Percentiles rank a stretch among this genome's conserved stretches.
Conservation (phyloP, 225 moss, liverwort and hornwort genomes). For the Pseudoscleropodium purum region DNA sequence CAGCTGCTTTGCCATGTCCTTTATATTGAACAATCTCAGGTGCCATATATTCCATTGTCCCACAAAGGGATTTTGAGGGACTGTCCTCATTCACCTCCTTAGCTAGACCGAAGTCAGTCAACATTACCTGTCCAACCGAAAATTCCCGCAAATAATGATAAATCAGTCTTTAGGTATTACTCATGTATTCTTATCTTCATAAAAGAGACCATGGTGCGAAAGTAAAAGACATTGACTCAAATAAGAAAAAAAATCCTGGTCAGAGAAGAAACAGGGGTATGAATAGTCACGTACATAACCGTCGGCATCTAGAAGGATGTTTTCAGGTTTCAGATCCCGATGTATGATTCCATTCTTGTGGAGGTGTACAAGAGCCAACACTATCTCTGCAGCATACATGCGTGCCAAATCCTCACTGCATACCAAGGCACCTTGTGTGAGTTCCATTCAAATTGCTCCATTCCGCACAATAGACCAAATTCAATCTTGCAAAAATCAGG, state of each 20-base stretch:
- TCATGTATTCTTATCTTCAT: not conserved
- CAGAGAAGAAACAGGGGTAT: not conserved
- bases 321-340: slow-evolving; percentile 95
- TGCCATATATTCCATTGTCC: slow-evolving; percentile 98
- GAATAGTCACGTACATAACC: slow-evolving; percentile 63
- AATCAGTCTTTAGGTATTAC: not conserved
- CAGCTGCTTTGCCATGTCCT: slow-evolving; percentile 87
- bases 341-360: slow-evolving; percentile 90
- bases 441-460: not conserved
- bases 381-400: slow-evolving; percentile 92
- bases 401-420: slow-evolving; percentile 81
- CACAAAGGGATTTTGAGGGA: slow-evolving; percentile 90
- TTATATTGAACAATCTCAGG: slow-evolving; percentile 85
- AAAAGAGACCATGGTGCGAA: not conserved
- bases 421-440: not conserved
- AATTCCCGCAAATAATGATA: not conserved
- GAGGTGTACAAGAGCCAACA: slow-evolving; percentile 86
- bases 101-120: slow-evolving; percentile 93
- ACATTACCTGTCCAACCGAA: slow-evolving; percentile 55
- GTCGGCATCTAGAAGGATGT: slow-evolving; percentile 94
- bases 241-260: not conserved
- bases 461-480: not conserved
- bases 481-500: not conserved
- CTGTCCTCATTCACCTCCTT: slow-evolving; percentile 89
- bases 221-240: not conserved